Evolutionary conservation across 1,139 yeast genomes (phyloP).

Genomic region (Zygoascus meyerae): DNA sequence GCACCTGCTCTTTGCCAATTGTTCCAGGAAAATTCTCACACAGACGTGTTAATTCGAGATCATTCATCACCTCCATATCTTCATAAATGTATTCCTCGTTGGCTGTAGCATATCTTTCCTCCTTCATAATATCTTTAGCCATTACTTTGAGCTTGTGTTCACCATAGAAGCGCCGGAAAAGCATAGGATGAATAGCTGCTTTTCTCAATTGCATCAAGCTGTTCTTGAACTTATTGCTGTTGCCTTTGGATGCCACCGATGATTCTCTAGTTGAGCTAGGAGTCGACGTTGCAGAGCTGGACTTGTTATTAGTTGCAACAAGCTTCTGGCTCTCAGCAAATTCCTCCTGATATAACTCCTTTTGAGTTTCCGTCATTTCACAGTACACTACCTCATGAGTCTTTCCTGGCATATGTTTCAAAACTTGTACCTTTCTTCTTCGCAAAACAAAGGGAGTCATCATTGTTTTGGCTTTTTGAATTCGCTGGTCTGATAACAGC

Average conservation of each 20-base stretch:
- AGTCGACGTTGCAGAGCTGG: not conserved
- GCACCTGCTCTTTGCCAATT: conserved; percentile 47
- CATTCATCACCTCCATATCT: conserved; percentile 96
- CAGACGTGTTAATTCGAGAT: conserved; percentile 72
- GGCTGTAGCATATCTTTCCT: conserved; percentile 73
- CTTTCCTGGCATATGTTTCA: conserved; percentile 81
- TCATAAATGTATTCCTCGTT: conserved; percentile 70
- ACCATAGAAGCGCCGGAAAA: conserved; percentile 63
- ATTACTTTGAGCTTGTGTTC: conserved; percentile 53
- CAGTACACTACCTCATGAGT: conserved; percentile 59
- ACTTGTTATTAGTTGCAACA: not conserved
- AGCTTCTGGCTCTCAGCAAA: conserved; percentile 39
- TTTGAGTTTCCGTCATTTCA: conserved; percentile 54
- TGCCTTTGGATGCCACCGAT: conserved; percentile 37
- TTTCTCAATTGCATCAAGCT: conserved; percentile 92
- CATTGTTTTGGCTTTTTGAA: conserved; percentile 90
- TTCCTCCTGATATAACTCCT: conserved; percentile 53
- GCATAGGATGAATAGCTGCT: conserved; percentile 94
- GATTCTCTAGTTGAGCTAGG: conserved; percentile 8
- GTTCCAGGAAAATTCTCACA: conserved; percentile 70
- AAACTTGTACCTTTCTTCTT: conserved; percentile 86
- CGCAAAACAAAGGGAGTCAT: conserved; percentile 96
- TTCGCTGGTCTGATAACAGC: conserved; percentile 82
- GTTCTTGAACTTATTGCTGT: conserved; percentile 41
- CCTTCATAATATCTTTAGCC: conserved; percentile 75